Evolutionary conservation across 2,329 filamentous ascomycete genomes (phyloP), one percentile per base, ranked within the genome.

Genomic region (Cadophora sp.): DNA sequence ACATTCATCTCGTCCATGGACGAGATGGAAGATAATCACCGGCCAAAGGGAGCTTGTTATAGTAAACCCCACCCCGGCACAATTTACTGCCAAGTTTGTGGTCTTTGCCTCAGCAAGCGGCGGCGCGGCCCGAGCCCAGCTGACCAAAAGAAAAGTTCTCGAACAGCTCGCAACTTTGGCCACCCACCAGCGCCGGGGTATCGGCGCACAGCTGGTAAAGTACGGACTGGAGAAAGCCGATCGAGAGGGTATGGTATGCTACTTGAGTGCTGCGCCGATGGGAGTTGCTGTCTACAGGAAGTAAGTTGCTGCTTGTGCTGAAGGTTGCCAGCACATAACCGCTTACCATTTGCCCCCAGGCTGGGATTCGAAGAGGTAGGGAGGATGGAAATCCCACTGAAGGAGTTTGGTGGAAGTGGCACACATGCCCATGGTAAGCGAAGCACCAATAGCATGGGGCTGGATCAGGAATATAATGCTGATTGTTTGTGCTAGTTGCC

Each of bases 371-470:
- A 56, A 24, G 64, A 56, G n/a, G 58, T 56, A 14, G 64, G 64
- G 20, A 55, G 59, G 20, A 14, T 62, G 64, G 59, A 66, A n/a
- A 58, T 66, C n/a, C 18, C 30, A 9, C 24, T 66, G 18, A 27
- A 18, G 6, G 27, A 51, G 20, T 62, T 56, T 9, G 59, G 64
- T 24, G 59, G 58, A n/a, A 36, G 48, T 36, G 64, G 64, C n/a
- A 53, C 61, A 48, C 64, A 66, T 58, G 51, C 39, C 33, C 64
- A 66, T 55, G 50, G 56, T 65, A 20, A 65, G 63, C 60, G 11
- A 27, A 11, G 36, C 7, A 9, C 36, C 36, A 18, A 11, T 39
- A 9, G 18, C 20, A 24, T 24, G 39, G 11, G 36, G 56, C 41
- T 30, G 27, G 27, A 22, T 13, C 16, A 56, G n/a, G 41, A 45